A percentile compares a stretch with the other conserved stretches of the same genome.
Evolutionary conservation across 441 rosid genomes (phyloP).

Genomic region (Brassica hybrid): DNA sequence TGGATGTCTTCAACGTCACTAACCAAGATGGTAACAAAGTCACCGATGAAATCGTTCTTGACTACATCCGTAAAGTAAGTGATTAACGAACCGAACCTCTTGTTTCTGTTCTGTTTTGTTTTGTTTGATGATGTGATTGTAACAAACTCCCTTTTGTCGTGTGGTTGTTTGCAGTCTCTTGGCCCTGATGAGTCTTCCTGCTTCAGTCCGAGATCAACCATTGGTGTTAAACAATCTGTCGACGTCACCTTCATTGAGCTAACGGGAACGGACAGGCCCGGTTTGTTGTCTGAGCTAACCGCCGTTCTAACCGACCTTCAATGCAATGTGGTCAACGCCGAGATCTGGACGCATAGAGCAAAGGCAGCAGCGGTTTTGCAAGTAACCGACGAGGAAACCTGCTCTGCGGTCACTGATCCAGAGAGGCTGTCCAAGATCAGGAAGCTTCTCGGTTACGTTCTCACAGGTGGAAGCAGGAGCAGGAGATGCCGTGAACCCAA

Average conservation of each 20-base stretch:
- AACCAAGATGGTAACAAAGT: slow-evolving; percentile 86
- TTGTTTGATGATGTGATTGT: slow-evolving; percentile 9
- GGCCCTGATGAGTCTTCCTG: slow-evolving; percentile 69
- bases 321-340: slow-evolving; percentile 83
- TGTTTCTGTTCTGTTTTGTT: slow-evolving; percentile 11
- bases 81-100: background rate
- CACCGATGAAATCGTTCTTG: slow-evolving; percentile 65
- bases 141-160: slow-evolving; percentile 9
- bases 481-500: slow-evolving; percentile 68
- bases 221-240: slow-evolving; percentile 65
- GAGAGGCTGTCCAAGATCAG: slow-evolving; percentile 67
- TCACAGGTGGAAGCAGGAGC: slow-evolving; percentile 66
- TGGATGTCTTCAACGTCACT: slow-evolving; percentile 88
- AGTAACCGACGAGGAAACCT: slow-evolving; percentile 73
- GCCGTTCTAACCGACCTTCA: slow-evolving; percentile 82
- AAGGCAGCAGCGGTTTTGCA: slow-evolving; percentile 89
- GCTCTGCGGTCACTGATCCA: slow-evolving; percentile 62
- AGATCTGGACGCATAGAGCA: slow-evolving; percentile 90
- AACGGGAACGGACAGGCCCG: slow-evolving; percentile 86
- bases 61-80: slow-evolving; percentile 72
- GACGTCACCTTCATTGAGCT: slow-evolving; percentile 81
- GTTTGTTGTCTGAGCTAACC: slow-evolving; percentile 81
- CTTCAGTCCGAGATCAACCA: slow-evolving; percentile 62
- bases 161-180: slow-evolving; percentile 55
- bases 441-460: slow-evolving; percentile 73